Evolutionary conservation across 495 filamentous ascomycete genomes (phyloP).

Genomic region (Aspergillus cavernicola): DNA sequence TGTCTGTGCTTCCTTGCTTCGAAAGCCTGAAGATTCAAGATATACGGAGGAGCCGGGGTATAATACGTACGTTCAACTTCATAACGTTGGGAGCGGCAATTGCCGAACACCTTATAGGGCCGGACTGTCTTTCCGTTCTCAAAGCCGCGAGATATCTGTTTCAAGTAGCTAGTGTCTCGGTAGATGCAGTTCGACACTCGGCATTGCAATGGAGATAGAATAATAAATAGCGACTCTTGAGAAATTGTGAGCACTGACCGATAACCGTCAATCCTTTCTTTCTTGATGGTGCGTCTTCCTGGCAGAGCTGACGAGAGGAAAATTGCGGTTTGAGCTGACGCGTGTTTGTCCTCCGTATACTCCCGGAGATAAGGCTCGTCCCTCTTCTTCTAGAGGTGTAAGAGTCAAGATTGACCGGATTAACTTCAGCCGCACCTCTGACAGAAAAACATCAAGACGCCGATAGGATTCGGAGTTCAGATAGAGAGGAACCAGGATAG

Average conservation of each 20-base stretch:
- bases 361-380: not conserved
- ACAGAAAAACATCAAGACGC: not conserved
- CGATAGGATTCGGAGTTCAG: not conserved
- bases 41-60: too few species aligned
- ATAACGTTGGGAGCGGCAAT: conserved; percentile 4
- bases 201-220: not conserved
- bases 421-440: not conserved
- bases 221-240: not conserved
- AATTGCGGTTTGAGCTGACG: not conserved
- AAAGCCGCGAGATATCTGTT: not conserved
- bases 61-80: too few species aligned
- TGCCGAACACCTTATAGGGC: not conserved
- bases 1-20: too few species aligned
- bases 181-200: not conserved
- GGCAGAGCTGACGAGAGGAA: too few species aligned
- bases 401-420: not conserved
- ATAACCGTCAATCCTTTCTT: not conserved
- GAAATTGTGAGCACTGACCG: not conserved
- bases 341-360: not conserved
- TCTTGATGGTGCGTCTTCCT: too few species aligned
- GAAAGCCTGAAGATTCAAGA: too few species aligned
- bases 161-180: not conserved
- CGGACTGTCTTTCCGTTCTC: too few species aligned
- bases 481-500: too few species aligned
- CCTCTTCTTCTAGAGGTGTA: not conserved